Evolutionary conservation across 805 yeast species (phyloP).

Genomic region (Isabelozyma heimii): DNA sequence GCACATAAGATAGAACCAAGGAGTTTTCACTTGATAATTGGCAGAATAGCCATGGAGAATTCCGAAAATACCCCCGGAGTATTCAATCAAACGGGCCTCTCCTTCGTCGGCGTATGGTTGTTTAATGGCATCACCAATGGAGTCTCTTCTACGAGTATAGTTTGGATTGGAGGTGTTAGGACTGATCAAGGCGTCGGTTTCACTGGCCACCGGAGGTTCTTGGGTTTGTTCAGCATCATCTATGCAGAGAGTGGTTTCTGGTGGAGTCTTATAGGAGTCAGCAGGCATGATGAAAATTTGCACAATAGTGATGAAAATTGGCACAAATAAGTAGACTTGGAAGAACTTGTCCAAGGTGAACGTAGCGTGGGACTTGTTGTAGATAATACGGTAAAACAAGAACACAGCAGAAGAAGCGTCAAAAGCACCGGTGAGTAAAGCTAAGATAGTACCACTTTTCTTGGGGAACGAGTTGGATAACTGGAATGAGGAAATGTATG

Average conservation of each 20-base stretch:
- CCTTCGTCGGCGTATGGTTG: constrained; percentile 53
- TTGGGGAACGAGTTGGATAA: constrained; percentile 56
- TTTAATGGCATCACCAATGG: constrained; percentile 56
- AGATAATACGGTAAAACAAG: constrained; percentile 44
- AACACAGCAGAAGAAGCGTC: constrained; percentile 91
- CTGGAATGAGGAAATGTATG: constrained; percentile 55
- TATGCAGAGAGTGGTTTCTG: constrained; percentile 24
- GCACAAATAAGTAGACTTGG: constrained; percentile 47
- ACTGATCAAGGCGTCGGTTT: constrained; percentile 23
- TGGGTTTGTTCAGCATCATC: constrained; percentile 13
- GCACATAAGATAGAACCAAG: constrained; percentile 52
- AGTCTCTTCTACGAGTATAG: constrained; percentile 41
- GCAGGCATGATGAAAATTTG: constrained; percentile 48
- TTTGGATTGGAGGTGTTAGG: constrained; percentile 4
- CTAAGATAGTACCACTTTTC: constrained; percentile 50
- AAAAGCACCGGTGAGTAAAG: constrained; percentile 80
- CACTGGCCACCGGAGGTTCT: constrained; percentile 7
- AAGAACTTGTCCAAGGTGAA: constrained; percentile 45
- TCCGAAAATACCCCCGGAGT: constrained; percentile 50
- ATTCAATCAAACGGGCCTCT: constrained; percentile 31
- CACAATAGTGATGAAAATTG: constrained; percentile 45
- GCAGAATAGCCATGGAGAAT: constrained; percentile 53
- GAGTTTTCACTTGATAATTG: constrained; percentile 46
- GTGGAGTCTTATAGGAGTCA: constrained; percentile 46
- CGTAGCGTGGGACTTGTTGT: constrained; percentile 24